Evolutionary conservation across 2,329 filamentous ascomycete species (phyloP), one percentile per base, ranked within the genome.

Genomic region (Pleoardoris graminearum): DNA sequence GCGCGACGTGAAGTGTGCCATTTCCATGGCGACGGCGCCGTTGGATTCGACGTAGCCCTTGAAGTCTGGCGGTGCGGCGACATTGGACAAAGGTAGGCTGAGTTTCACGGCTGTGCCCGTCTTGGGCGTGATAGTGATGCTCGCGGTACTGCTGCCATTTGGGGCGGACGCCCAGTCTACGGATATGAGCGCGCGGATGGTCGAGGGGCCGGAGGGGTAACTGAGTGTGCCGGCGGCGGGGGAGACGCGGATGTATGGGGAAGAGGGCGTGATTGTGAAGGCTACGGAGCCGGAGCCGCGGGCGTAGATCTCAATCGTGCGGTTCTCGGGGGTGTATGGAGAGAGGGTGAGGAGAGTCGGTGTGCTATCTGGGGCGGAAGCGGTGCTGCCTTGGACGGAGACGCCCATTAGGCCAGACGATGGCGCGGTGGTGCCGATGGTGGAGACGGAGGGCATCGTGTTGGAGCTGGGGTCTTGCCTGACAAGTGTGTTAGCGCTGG

Each of bases 381-480:
- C 85, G 54, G 87, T 85, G 52, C 78, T 80, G 3, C 80, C 84
- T 64, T 89, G 85, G 1, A 86, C 77, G 1, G 81, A 77, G 47
- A 89, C 75, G 21, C 85, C 63, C n/a, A 66, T 35, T 2, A 62
- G 27, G 17, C 63, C 63, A 1, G 47, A 47, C 0, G 60, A 62
- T 1, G 63, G 62, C 1, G 61, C 60, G 1, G 52, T 61, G 7
- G 61, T 89, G 0, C 82, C 85, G 17, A 88, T 74, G 0, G 84
- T 85, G 65, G 85, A 79, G 10, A 89, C 76, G 2, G 81, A 78
- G 0, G 85, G 85, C 14, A 86, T 78, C 0, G 80, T 79, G 62
- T 89, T 86, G 21, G 84, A 76, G 82, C 86, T 86, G 0, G 86
- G 84, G 63, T 89, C 85, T 68, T 89, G 86, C 85, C 85, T 67